These are phyloP conservation scores for Crotalaria pallida DNA, from an alignment of 306 rosid species.

Conservation along the genomic window DNA sequence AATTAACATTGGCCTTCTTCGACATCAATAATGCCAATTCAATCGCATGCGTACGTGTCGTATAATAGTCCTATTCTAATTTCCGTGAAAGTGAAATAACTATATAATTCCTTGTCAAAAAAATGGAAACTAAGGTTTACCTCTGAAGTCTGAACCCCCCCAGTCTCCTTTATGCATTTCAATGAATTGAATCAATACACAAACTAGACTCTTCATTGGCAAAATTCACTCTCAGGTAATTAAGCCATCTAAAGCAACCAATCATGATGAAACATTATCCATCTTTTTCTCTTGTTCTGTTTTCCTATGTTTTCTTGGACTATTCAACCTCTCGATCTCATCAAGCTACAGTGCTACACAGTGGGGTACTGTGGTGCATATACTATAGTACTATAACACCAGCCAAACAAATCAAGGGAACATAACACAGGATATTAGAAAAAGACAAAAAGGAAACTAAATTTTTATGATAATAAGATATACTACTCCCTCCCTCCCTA, in stretches of 20 bases:
- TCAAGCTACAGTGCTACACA: not conserved
- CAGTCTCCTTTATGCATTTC: not conserved
- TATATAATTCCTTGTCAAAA: not conserved
- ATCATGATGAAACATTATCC: not conserved
- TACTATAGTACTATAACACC: not conserved
- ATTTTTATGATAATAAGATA: not conserved
- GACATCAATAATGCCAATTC: not conserved
- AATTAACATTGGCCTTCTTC: not conserved
- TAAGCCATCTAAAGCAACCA: not conserved
- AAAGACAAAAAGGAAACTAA: not conserved
- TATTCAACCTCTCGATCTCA: not conserved
- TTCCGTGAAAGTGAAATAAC: not conserved
- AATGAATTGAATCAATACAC: not conserved
- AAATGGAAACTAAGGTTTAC: not conserved
- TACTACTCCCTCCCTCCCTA: no score
- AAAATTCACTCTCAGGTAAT: not conserved
- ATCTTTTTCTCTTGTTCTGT: not conserved
- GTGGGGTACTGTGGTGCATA: not conserved
- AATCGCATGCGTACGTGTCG: not conserved
- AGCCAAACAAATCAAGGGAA: not conserved
- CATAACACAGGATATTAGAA: not conserved
- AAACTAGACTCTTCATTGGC: not conserved
- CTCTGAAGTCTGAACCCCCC: not conserved
- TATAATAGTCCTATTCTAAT: not conserved
- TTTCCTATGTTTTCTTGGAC: not conserved